Base-by-base conservation (phyloP, 257 asterid genomes). In the Rehmannia glutinosa region DNA sequence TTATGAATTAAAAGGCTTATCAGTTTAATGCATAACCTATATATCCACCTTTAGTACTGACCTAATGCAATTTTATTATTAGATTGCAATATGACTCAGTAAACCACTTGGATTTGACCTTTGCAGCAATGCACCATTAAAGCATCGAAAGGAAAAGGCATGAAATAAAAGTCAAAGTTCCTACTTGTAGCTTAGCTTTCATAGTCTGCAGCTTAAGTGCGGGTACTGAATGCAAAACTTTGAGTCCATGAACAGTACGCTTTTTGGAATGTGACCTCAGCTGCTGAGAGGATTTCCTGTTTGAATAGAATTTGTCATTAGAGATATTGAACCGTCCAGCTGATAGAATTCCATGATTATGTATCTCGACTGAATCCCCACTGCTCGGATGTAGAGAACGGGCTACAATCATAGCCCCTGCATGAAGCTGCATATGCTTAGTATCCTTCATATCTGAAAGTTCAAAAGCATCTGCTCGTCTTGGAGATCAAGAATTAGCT, bases 401-500 rank as follows among this genome's bases (percentile, higher is more conserved):
- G 19, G 95, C 74, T 67, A 85, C 78, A 73, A 87, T 82, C 99
- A 94, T 91, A 42, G 99, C 97, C 72, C 96, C 96, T 2, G 99
- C 95, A 69, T 94, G 99, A 80, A 79, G 87, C 87, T 77, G 82
- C 61, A 84, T 82, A 49, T 85, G 82, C 62, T 83, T 73, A 60
- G 77, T 77, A 54, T 85, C 96, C 74, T 80, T 82, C 66, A 70
- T 72, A 78, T 91, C 97, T 71, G 78, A 72, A 68, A 94, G 80
- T 76, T 94, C 97, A 66, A 94, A 80, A 91, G 97, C 99, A 94
- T 91, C 83, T 88, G 97, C 74, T 87, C 91, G 77, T 94, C 99
- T 74, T 83, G 96, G 72, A 94, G 96, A 75, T 94, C 99, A 74
- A 81, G 84, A 77, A 94, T 91, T 61, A 88, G 85, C 81, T 91